Evolutionary conservation across 768 basidiomycete species (phyloP).

Genomic region (Mycena kentingensis): DNA sequence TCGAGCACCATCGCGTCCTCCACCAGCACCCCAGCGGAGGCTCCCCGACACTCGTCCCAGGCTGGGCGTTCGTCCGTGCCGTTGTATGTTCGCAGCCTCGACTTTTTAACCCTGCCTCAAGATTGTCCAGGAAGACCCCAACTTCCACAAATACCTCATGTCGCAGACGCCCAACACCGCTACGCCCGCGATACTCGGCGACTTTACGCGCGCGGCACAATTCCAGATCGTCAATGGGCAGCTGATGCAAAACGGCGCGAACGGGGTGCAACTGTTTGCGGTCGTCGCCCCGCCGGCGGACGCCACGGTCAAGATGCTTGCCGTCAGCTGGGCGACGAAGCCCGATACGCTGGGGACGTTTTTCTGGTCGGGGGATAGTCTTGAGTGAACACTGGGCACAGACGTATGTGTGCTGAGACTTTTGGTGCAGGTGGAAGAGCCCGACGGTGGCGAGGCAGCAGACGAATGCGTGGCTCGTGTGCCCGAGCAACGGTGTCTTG

Average conservation of each 20-base stretch:
- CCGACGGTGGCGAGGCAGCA: constrained; percentile 52
- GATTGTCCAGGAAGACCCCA: constrained; percentile 47
- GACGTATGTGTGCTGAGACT: neutral
- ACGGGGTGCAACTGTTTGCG: constrained; percentile 49
- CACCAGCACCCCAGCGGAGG: constrained; percentile 34
- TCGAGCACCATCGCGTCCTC: constrained; percentile 18
- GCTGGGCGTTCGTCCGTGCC: constrained; percentile 59
- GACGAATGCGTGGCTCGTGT: constrained; percentile 61
- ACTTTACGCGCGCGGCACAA: constrained; percentile 53
- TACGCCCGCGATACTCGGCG: constrained; percentile 53
- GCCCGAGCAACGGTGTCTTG: constrained; percentile 34
- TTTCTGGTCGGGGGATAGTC: constrained; percentile 57
- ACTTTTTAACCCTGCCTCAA: neutral
- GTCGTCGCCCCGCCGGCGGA: constrained; percentile 48
- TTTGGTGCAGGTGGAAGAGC: constrained; percentile 43
- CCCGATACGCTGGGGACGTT: constrained; percentile 53
- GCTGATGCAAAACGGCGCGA: constrained; percentile 52
- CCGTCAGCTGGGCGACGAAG: constrained; percentile 49
- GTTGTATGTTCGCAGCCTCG: constrained; percentile 40
- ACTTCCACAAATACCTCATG: constrained; percentile 64
- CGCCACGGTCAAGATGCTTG: constrained; percentile 49
- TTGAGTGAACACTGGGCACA: constrained; percentile 32
- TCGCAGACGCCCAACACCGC: constrained; percentile 47
- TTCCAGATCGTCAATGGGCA: constrained; percentile 59
- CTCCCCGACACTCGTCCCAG: constrained; percentile 47